Conservation (phyloP, 805 yeast genomes). For the Candida golubevii region DNA sequence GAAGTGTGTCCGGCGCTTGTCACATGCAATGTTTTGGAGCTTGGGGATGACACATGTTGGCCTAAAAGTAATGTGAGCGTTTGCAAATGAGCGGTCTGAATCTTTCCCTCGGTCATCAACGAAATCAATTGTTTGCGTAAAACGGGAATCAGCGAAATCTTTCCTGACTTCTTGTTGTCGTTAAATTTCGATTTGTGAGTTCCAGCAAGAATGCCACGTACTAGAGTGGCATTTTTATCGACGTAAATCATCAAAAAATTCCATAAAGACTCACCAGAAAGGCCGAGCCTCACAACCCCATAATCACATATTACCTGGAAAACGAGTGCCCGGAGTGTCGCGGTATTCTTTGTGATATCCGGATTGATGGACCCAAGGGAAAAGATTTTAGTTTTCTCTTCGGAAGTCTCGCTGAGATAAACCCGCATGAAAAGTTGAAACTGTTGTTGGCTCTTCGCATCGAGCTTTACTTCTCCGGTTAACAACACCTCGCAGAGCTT, state of each 20-base stretch:
- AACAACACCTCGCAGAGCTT: slow-evolving; percentile 46
- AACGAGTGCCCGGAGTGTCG: slow-evolving; percentile 44
- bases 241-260: slow-evolving; percentile 55
- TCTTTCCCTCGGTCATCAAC: slow-evolving; percentile 44
- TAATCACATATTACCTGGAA: slow-evolving; percentile 47
- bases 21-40: slow-evolving; percentile 16
- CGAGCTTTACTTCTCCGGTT: slow-evolving; percentile 36
- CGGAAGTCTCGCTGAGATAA: slow-evolving; percentile 57
- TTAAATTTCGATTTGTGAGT: slow-evolving; percentile 43
- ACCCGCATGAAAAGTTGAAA: slow-evolving; percentile 52
- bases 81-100: slow-evolving; percentile 43
- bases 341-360: slow-evolving; percentile 55
- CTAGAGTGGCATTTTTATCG: slow-evolving; percentile 36
- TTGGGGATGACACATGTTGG: slow-evolving; percentile 22
- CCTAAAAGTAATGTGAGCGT: slow-evolving; percentile 47
- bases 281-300: slow-evolving; percentile 52
- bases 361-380: slow-evolving; percentile 71
- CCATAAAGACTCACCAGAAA: slow-evolving; percentile 65
- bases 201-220: slow-evolving; percentile 56
- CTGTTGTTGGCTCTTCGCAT: slow-evolving; percentile 56
- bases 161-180: slow-evolving; percentile 47
- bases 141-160: slow-evolving; percentile 38
- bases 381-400: slow-evolving; percentile 56
- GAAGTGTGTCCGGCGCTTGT: slow-evolving; percentile 16
- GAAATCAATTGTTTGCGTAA: slow-evolving; percentile 52